phyloP scores from a whole-genome alignment of 306 rosid species.

The Pueraria montana region DNA sequence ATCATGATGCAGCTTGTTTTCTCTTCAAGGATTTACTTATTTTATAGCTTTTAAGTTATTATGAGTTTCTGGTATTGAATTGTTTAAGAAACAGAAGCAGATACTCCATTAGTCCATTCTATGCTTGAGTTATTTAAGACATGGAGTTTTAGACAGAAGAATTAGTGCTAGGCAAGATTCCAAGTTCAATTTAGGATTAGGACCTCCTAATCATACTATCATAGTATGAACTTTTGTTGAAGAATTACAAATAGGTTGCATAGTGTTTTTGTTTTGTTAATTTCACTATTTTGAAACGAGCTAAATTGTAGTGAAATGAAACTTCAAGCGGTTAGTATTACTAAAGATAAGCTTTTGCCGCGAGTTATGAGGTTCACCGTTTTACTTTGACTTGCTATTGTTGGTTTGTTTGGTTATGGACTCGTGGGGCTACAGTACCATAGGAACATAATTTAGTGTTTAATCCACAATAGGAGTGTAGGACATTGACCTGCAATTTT shows the following conservation, averaged over 20 bases:
- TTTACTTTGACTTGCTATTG: background rate
- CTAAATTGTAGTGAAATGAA: background rate
- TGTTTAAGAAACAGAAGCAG: background rate
- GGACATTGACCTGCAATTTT: background rate
- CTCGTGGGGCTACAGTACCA: background rate
- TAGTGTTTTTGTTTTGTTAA: background rate
- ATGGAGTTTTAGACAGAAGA: background rate
- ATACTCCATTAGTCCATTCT: background rate
- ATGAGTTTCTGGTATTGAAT: background rate
- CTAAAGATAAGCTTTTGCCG: constrained; percentile 8
- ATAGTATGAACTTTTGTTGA: background rate
- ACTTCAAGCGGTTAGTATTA: background rate
- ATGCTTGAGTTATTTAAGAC: background rate
- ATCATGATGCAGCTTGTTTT: constrained; percentile 9
- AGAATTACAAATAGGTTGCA: background rate
- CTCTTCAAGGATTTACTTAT: constrained; percentile 6
- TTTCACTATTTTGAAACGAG: constrained; percentile 28
- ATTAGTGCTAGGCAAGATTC: constrained; percentile 4
- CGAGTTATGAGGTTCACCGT: constrained; percentile 4
- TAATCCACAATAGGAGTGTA: background rate
- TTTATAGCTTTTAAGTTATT: background rate
- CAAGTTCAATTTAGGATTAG: background rate
- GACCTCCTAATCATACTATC: constrained; percentile 9
- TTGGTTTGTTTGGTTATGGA: constrained; percentile 2
- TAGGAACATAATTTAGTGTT: constrained; percentile 2